A percentile compares a stretch with the other conserved stretches of the same genome.
These are phyloP conservation scores for Hippophae gyantsensis DNA, from an alignment of 306 rosid genomes.

Conservation along the genomic window DNA sequence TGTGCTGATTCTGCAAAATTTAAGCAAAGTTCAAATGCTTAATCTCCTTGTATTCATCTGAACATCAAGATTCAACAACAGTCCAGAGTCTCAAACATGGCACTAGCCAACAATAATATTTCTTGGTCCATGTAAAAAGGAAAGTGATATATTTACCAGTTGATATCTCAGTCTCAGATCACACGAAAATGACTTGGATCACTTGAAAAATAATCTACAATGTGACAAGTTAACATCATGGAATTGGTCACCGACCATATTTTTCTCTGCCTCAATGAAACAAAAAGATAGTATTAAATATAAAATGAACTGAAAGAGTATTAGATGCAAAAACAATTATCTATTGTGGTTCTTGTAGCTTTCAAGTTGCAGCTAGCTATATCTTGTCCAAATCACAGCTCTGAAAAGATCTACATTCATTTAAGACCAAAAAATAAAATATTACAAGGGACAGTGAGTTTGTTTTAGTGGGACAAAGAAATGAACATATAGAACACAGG, in stretches of 20 bases:
- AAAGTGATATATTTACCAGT: too few relatives aligned
- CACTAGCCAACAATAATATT: too few relatives aligned
- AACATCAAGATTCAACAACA: too few relatives aligned
- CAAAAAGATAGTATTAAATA: constrained; percentile 10
- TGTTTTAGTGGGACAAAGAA: neutral
- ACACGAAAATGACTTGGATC: too few relatives aligned
- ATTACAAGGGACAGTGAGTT: constrained; percentile 23
- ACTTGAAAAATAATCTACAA: constrained; percentile 15
- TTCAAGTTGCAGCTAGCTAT: constrained; percentile 18
- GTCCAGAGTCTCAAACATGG: too few relatives aligned
- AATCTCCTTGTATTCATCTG: too few relatives aligned
- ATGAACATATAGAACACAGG: constrained; percentile 4
- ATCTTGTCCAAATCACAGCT: constrained; percentile 41
- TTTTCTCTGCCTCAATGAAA: constrained; percentile 14
- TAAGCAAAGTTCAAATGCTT: too few relatives aligned
- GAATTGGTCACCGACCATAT: constrained; percentile 12
- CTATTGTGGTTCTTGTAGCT: constrained; percentile 39
- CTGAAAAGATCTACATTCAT: constrained; percentile 46
- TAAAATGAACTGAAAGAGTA: neutral
- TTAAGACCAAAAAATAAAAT: constrained; percentile 24
- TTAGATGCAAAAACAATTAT: constrained; percentile 37
- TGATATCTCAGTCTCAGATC: too few relatives aligned
- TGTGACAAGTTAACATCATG: constrained; percentile 30
- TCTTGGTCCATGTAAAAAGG: too few relatives aligned
- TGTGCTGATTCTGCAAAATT: too few relatives aligned